Evolutionary conservation across 768 basidiomycete species (phyloP), one percentile per base, ranked within the genome.

Genomic region (Porpolomopsis calyptriformis): DNA sequence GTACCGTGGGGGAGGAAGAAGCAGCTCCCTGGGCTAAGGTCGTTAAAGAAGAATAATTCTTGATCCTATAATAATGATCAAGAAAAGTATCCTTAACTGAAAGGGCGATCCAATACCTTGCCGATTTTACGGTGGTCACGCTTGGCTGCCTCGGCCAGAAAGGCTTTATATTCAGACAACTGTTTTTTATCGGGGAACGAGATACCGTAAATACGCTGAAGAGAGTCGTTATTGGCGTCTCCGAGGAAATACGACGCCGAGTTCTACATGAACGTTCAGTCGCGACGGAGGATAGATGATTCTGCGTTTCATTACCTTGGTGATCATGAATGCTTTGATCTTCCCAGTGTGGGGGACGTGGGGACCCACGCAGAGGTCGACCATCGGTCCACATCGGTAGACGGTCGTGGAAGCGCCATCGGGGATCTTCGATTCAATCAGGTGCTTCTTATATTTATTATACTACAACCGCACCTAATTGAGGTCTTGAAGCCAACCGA

Each of bases 121-220:
- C 89, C 96, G 48, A 99, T 98, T 69, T 88, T 90, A 37, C 96
- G 71, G 59, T 98, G 96, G 62, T 99, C 94, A 4, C 94, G 84
- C 63, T 87, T 96, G n/a, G 94, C 93, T 43, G 96, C 96, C 64
- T 99, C 94, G 24, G 79, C 93, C 47, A 98, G 75, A 74, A 96
- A 96, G 38, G 73, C 77, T 70, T 98, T 97, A 76, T 98, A 91
- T 49, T 97, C 96, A 11, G 80, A 69, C 53, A 98, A 67, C 61
- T 94, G 89, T 62, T 96, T 94, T 67, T 86, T 86, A 67, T 98
- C 96, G 0, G 96, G 96, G 79, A 98, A 99, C 0, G 93, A 96
- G 62, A 99, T 90, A 49, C 96, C 96, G 62, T 98, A 99, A 53
- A 99, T 78, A 27, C 96, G 85, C 60, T 98, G 96, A 24, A 99